A percentile compares a stretch with the other conserved stretches of the same genome.
Conservation (phyloP, 1,139 yeast genomes). For the Taphrina betulina region DNA sequence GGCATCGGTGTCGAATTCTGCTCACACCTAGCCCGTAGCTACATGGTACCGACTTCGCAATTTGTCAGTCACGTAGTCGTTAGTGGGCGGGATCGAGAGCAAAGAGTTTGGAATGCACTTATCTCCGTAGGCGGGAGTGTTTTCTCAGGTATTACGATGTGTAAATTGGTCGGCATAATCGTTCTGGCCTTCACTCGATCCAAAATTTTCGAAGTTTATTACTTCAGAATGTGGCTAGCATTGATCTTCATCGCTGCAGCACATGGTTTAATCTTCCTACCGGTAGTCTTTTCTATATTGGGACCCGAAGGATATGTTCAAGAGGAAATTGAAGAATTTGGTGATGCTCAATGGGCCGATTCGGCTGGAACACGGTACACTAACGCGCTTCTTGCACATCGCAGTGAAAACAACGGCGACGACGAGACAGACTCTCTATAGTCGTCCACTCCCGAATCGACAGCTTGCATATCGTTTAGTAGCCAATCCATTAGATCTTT, state of each 20-base stretch:
- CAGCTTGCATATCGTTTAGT: no score
- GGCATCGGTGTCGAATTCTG: conserved; percentile 95
- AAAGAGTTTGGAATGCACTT: conserved; percentile 61
- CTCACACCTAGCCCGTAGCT: conserved; percentile 79
- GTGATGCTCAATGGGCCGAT: conserved; percentile 2
- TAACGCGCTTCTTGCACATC: not conserved
- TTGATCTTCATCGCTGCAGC: conserved; percentile 71
- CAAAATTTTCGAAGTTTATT: conserved; percentile 83
- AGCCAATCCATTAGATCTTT: no score
- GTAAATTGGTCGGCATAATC: conserved; percentile 81
- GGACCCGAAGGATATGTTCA: conserved; percentile 59
- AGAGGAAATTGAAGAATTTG: conserved; percentile 36
- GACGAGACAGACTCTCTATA: not conserved
- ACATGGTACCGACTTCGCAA: conserved; percentile 48
- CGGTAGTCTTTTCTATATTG: conserved; percentile 62
- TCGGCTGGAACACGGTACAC: not conserved
- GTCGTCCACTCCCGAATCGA: no score
- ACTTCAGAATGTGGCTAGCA: conserved; percentile 94
- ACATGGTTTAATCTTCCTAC: conserved; percentile 76
- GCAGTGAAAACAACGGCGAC: not conserved
- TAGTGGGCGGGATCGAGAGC: conserved; percentile 38
- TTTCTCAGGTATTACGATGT: conserved; percentile 82
- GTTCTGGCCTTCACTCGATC: conserved; percentile 85
- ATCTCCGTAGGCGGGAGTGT: conserved; percentile 82
- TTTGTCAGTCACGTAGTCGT: conserved; percentile 28